Evolutionary conservation across 1,284 basidiomycete species (phyloP).

Genomic region (Ceratobasidium sp.): DNA sequence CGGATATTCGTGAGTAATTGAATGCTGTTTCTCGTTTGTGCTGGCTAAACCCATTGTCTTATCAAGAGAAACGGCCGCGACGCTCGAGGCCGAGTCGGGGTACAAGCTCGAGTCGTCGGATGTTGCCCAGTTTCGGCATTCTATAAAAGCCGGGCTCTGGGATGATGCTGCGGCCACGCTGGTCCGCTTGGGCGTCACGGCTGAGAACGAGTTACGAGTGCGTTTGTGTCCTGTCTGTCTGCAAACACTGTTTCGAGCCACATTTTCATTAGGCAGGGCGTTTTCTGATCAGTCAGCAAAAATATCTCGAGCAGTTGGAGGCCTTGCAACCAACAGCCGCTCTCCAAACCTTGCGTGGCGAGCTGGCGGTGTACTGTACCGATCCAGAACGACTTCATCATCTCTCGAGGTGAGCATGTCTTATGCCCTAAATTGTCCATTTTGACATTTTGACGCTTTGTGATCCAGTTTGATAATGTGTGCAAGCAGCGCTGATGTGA

Average conservation of each 20-base stretch:
- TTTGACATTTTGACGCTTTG: neutral
- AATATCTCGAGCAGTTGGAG: slow-evolving; percentile 95
- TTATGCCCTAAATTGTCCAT: neutral
- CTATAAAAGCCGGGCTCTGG: slow-evolving; percentile 88
- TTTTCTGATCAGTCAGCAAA: slow-evolving; percentile 92
- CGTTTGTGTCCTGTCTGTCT: slow-evolving; percentile 45
- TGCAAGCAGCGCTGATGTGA: slow-evolving; percentile 81
- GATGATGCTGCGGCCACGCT: slow-evolving; percentile 77
- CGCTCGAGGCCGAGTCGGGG: slow-evolving; percentile 92
- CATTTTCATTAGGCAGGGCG: slow-evolving; percentile 67
- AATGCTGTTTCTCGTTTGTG: neutral
- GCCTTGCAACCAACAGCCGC: slow-evolving; percentile 81
- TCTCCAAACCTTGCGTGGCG: slow-evolving; percentile 83
- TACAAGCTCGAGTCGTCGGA: slow-evolving; percentile 82
- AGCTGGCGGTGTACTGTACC: slow-evolving; percentile 80
- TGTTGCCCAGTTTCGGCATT: slow-evolving; percentile 82
- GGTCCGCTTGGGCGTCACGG: slow-evolving; percentile 68
- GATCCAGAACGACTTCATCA: slow-evolving; percentile 82
- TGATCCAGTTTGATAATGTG: slow-evolving; percentile 86
- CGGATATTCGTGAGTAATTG: slow-evolving; percentile 74
- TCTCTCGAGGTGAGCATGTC: slow-evolving; percentile 75
- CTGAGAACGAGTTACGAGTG: slow-evolving; percentile 72
- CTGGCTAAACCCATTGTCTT: slow-evolving; percentile 10
- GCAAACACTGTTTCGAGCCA: slow-evolving; percentile 13
- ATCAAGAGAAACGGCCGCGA: slow-evolving; percentile 82